Evolutionary conservation across 352 stramenopile species (phyloP), one percentile per base, ranked within the genome.

Genomic region (Blastocystis sp.): DNA sequence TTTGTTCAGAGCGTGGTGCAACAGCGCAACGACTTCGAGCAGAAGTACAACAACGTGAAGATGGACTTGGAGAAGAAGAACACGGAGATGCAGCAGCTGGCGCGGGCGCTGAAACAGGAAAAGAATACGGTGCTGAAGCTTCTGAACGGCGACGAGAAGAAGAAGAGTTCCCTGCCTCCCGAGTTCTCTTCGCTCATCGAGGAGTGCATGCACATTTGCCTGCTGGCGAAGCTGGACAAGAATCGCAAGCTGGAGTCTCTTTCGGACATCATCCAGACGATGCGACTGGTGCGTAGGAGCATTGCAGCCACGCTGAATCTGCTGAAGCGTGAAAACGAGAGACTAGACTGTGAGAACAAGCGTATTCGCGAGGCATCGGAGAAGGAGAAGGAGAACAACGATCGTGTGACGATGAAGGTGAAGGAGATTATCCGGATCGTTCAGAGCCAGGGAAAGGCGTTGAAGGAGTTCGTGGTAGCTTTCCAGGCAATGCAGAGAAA

Each of bases 131-230:
- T 57, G 27, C n/a, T 57, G 1, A 59, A 27, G 67, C 49, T 78
- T 0, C 57, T 69, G 57, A 34, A 8, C 6, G 57, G 34, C 11
- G 53, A 78, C 36, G 49, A 78, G 49, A 14, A 48, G 27, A 16
- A 9, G 16, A 78, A 78, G 49, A 44, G 42, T 0, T 29, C n/a
- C 0, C 27, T 78, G 29, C 67, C 67, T 54, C 44, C 67, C 18
- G 67, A 59, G 32, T 56, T 78, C n/a, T 24, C 67, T 38, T 27
- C 27, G 4, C 32, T 78, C 16, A 59, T 78, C 24, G 67, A 78
- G 42, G 67, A 78, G 46, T 78, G 67, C n/a, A 61, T 78, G 67
- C 49, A 63, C 24, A 78, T 78, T 27, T 78, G 67, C 34, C 67
- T 78, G 24, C 48, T 78, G 36, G 67, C 67, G 32, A 78, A 78